Conservation (phyloP, 495 filamentous ascomycete species). For the Hypoxylon fragiforme region DNA sequence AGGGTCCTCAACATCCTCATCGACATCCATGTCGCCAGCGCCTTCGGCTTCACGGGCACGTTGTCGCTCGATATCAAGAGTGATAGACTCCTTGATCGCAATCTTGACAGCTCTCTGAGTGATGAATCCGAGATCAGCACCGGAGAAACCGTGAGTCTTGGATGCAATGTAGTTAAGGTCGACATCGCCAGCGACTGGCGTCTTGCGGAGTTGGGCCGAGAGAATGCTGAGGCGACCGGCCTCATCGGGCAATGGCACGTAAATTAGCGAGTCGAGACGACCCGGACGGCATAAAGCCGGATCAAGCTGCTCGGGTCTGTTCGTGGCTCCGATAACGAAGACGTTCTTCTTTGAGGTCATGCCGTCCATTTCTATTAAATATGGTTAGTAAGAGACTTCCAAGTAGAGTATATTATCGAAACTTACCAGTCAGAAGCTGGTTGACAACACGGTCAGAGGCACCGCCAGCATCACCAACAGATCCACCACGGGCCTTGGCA, state of each 20-base stretch:
- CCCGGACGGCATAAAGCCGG: constrained; percentile 96
- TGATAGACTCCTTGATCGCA: constrained; percentile 97
- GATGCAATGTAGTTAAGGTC: constrained; percentile 89
- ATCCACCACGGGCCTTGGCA: constrained; percentile 98
- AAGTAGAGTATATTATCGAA: not conserved
- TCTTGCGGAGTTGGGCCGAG: constrained; percentile 97
- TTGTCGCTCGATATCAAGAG: constrained; percentile 79
- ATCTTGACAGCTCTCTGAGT: constrained; percentile 99
- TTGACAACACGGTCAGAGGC: constrained; percentile 99
- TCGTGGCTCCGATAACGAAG: constrained; percentile 98
- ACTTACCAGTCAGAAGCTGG: constrained; percentile 94
- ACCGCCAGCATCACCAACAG: constrained; percentile 94
- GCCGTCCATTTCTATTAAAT: constrained; percentile 84
- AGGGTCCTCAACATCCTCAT: constrained; percentile 83
- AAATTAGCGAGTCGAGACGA: constrained; percentile 97
- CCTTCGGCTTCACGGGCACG: constrained; percentile 89
- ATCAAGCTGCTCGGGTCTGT: constrained; percentile 97
- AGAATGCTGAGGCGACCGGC: constrained; percentile 83
- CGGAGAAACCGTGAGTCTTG: constrained; percentile 98
- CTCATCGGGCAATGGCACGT: constrained; percentile 95
- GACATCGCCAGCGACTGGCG: constrained; percentile 85
- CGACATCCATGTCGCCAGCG: constrained; percentile 77
- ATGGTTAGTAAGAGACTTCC: constrained; percentile 46
- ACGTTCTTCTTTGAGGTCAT: constrained; percentile 99
- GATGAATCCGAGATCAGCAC: constrained; percentile 98